Evolutionary conservation across 352 stramenopile genomes (phyloP).

Genomic region (Globisporangium yorkense): DNA sequence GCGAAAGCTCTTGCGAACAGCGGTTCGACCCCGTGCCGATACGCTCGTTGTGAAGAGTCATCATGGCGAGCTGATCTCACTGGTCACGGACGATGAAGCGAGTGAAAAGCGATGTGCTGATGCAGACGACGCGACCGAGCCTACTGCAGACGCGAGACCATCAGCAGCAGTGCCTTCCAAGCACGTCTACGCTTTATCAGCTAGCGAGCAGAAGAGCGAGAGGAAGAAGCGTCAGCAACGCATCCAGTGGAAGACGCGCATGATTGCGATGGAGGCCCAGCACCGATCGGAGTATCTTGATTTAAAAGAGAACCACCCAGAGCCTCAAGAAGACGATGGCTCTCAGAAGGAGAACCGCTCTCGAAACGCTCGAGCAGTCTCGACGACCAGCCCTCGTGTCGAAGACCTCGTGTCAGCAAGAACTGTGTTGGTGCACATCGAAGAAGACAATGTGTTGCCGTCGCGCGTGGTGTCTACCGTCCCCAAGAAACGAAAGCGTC

Average conservation of each 20-base stretch:
- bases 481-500: slow-evolving; percentile 19
- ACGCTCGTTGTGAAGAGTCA: slow-evolving; percentile 43
- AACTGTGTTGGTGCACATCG: slow-evolving; percentile 27
- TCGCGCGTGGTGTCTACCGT: slow-evolving; percentile 30
- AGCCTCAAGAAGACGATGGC: neutral
- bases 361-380: neutral
- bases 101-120: neutral
- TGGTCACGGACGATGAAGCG: slow-evolving; percentile 8
- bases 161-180: slow-evolving; percentile 1
- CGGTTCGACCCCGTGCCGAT: slow-evolving; percentile 16
- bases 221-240: slow-evolving; percentile 16
- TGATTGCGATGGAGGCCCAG: slow-evolving; percentile 56
- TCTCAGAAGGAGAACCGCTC: neutral
- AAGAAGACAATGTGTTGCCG: slow-evolving; percentile 21
- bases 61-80: slow-evolving; percentile 38
- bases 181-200: slow-evolving; percentile 15
- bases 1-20: slow-evolving; percentile 33
- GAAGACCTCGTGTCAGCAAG: neutral
- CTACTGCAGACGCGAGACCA: neutral
- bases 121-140: neutral
- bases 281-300: slow-evolving; percentile 21
- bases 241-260: slow-evolving; percentile 37
- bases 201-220: slow-evolving; percentile 20
- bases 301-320: neutral
- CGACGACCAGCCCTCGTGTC: neutral